Percentiles rank a stretch among this genome's conserved stretches.
These are phyloP conservation scores for Passiflora organensis DNA, from an alignment of 345 rosid species.

Conservation along the genomic window DNA sequence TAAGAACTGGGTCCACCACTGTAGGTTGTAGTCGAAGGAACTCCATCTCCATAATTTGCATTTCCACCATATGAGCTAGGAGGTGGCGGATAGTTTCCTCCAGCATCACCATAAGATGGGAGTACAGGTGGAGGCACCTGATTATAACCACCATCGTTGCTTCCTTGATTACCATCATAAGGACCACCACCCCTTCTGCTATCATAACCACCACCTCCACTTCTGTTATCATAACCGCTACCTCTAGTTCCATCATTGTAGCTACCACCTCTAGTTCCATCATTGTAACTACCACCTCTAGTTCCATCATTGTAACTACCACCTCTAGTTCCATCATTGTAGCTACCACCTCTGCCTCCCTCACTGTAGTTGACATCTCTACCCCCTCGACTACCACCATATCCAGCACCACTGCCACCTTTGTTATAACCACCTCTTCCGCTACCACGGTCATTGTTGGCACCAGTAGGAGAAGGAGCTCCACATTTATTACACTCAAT, in stretches of 20 bases:
- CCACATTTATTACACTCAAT: conserved; percentile 96
- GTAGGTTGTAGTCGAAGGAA: conserved; percentile 83
- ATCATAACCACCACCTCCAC: conserved; percentile 48
- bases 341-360: too few relatives aligned
- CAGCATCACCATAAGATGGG: conserved; percentile 61
- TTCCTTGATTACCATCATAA: conserved; percentile 61
- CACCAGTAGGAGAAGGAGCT: conserved; percentile 66
- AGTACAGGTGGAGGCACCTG: conserved; percentile 65
- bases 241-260: conserved; percentile 21
- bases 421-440: too few relatives aligned
- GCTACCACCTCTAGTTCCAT: conserved; percentile 35
- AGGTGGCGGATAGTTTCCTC: conserved; percentile 59
- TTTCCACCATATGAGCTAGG: conserved; percentile 43
- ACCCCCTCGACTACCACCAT: too few relatives aligned
- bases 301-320: too few relatives aligned
- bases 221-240: conserved; percentile 23
- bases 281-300: conserved; percentile 42
- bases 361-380: too few relatives aligned
- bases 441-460: conserved; percentile 22
- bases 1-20: conserved; percentile 67
- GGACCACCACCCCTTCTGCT: conserved; percentile 34
- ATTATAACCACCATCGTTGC: conserved; percentile 59
- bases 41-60: conserved; percentile 61
- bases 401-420: too few relatives aligned
- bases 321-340: too few relatives aligned